Percentiles rank a stretch among this genome's conserved stretches.
phyloP scores from a whole-genome alignment of 2,329 filamentous ascomycete genomes.

The Sarocladium brachiariae region DNA sequence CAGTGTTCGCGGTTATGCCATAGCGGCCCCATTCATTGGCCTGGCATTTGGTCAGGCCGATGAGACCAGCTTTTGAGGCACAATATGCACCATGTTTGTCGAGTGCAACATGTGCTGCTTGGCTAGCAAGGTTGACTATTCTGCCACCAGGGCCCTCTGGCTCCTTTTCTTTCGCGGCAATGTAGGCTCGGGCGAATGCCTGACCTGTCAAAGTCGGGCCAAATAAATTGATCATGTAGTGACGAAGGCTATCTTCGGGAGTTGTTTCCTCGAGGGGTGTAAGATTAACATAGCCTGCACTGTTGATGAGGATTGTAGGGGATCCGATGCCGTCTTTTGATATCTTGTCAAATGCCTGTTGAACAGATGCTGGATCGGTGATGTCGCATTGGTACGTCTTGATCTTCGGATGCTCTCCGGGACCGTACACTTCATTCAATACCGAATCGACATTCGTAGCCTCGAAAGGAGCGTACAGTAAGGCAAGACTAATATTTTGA shows the following conservation, averaged over 20 bases:
- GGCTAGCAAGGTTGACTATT: conserved; percentile 13
- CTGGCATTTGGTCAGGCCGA: conserved; percentile 12
- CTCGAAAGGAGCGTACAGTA: conserved; percentile 13
- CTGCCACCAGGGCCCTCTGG: conserved; percentile 11
- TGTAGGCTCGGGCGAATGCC: conserved; percentile 12
- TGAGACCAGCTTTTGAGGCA: conserved; percentile 13
- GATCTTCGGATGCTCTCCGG: not conserved
- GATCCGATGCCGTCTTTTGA: conserved; percentile 5
- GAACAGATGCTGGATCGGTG: conserved; percentile 8
- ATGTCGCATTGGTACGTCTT: conserved; percentile 12
- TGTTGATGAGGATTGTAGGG: conserved; percentile 12
- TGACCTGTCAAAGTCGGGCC: conserved; percentile 13
- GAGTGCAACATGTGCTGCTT: conserved; percentile 14
- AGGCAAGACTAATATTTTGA: conserved; percentile 11
- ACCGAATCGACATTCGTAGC: not conserved
- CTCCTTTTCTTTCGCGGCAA: conserved; percentile 1
- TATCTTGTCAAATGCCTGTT: conserved; percentile 11
- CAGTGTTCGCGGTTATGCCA: conserved; percentile 13
- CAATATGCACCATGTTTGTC: conserved; percentile 13
- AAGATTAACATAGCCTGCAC: conserved; percentile 13
- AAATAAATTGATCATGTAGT: conserved; percentile 13
- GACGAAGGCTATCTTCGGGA: conserved; percentile 10
- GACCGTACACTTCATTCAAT: conserved; percentile 10
- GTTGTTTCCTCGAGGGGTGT: conserved; percentile 11
- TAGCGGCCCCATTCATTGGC: conserved; percentile 11